Conservation (phyloP, 805 yeast species). For the Vanderwaltozyma yarrowii region DNA sequence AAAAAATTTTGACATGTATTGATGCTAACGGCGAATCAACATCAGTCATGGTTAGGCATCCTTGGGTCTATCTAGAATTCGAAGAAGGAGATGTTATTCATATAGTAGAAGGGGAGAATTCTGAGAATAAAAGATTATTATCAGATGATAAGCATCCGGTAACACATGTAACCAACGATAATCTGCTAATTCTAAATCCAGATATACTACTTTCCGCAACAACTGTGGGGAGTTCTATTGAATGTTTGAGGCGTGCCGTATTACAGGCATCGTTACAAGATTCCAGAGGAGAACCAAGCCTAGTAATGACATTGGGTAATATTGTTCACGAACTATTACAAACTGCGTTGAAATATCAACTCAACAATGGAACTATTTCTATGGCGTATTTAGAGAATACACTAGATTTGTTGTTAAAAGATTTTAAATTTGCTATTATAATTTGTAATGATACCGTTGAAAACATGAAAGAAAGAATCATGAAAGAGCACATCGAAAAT, state of each 20-base stretch:
- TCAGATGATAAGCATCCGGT: conserved; percentile 23
- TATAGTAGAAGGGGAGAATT: conserved; percentile 37
- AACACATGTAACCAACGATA: conserved; percentile 31
- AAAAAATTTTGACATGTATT: conserved; percentile 44
- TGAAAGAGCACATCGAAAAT: conserved; percentile 39
- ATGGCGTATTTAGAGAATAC: conserved; percentile 22
- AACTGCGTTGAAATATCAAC: conserved; percentile 32
- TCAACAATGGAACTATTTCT: conserved; percentile 19
- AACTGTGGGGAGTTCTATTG: conserved; percentile 60
- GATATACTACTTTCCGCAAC: conserved; percentile 79
- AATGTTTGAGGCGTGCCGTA: conserved; percentile 64
- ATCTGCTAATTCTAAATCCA: conserved; percentile 73
- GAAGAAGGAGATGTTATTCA: conserved; percentile 50
- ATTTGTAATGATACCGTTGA: conserved; percentile 43
- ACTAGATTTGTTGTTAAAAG: conserved; percentile 34
- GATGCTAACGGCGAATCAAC: conserved; percentile 27
- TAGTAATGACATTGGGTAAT: conserved; percentile 70
- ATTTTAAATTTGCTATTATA: conserved; percentile 40
- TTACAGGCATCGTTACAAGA: conserved; percentile 45
- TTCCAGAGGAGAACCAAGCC: conserved; percentile 47
- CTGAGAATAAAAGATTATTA: conserved; percentile 18
- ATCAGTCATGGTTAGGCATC: conserved; percentile 49
- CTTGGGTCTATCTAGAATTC: conserved; percentile 44
- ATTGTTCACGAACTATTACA: conserved; percentile 70
- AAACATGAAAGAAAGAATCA: conserved; percentile 34